Base-by-base conservation (phyloP, 805 yeast species). In the Ogataea methanolica region DNA sequence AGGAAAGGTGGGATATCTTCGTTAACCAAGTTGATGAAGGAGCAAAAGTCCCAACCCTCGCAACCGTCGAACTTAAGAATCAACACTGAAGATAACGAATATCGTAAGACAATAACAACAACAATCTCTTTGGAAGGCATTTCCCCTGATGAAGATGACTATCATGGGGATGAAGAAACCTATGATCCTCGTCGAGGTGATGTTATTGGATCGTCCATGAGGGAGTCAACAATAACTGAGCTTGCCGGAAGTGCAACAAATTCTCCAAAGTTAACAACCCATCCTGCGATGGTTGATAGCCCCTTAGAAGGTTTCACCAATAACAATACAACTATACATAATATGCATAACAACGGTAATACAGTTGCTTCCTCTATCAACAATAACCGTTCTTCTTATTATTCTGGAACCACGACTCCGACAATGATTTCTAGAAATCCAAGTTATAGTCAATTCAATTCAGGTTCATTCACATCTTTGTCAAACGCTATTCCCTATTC, bases 401-500 rank as follows among this genome's bases (percentile, higher is more conserved):
- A 39, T 11, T 9, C 45, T n/a, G 45, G 44, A 5, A 39, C 39
- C 8, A 41, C 38, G 1, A 42, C 56, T 2, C 49, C 55, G 16
- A 42, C 52, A n/a, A 41, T 42, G 12, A 41, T 48, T 14, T 50
- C 57, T 9, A 45, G 52, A 42, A 46, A 46, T 7, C 35, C 52
- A 14, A 54, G 56, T 41, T 43, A 44, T 36, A 55, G 52, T 34
- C 42, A 43, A 9, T 44, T 48, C 43, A 36, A 45, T 17, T 58
- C 66, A 19, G 59, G 60, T 36, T 61, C 68, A 21, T 58, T 59
- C 16, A 57, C 67, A 19, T 83, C 70, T 44, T 69, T 83, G 54
- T 78, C 86, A 5, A 70, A 80, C 22, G 73, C 80, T 36, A 83
- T 84, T 43, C 90, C 90, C 1, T 84, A 83, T 62, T 73, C 84